A percentile compares a stretch with the other conserved stretches of the same genome.
phyloP scores from a whole-genome alignment of 176 grass and related monocot species.

The Raddia guianensis region DNA sequence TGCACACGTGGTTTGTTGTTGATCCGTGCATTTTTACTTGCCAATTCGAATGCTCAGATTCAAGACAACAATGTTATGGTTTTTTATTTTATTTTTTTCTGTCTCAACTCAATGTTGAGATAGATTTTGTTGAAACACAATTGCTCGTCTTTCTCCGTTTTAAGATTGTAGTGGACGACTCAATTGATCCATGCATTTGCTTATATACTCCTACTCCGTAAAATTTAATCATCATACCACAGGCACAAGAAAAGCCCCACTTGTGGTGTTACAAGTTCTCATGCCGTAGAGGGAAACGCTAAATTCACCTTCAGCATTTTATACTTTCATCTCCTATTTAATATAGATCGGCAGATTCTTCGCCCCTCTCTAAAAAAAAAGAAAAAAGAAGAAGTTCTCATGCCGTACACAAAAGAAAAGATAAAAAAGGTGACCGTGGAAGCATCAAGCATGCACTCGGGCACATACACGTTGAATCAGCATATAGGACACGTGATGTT shows the following conservation, averaged over 20 bases:
- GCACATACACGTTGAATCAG: not conserved
- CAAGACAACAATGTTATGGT: no score
- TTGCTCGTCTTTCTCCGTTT: no score
- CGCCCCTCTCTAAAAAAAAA: no score
- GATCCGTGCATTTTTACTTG: not conserved
- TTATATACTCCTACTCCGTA: no score
- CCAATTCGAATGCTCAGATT: not conserved
- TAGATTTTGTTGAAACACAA: no score
- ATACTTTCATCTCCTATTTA: no score
- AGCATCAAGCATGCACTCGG: not conserved
- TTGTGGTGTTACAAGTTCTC: not conserved
- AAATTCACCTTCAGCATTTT: no score
- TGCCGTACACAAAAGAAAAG: conserved; percentile 33
- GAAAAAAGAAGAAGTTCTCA: not conserved
- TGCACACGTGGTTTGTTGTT: not conserved
- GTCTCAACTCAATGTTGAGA: not conserved
- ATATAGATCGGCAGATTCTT: no score
- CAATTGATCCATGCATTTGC: no score
- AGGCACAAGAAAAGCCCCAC: not conserved
- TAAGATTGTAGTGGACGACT: no score
- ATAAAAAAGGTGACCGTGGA: not conserved
- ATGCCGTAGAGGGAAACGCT: not conserved
- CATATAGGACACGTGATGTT: conserved; percentile 26
- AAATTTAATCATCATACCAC: no score
- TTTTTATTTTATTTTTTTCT: no score